Evolutionary conservation across 257 asterid genomes (phyloP), one percentile per base, ranked within the genome.

Genomic region (Schizonepeta tenuifolia): DNA sequence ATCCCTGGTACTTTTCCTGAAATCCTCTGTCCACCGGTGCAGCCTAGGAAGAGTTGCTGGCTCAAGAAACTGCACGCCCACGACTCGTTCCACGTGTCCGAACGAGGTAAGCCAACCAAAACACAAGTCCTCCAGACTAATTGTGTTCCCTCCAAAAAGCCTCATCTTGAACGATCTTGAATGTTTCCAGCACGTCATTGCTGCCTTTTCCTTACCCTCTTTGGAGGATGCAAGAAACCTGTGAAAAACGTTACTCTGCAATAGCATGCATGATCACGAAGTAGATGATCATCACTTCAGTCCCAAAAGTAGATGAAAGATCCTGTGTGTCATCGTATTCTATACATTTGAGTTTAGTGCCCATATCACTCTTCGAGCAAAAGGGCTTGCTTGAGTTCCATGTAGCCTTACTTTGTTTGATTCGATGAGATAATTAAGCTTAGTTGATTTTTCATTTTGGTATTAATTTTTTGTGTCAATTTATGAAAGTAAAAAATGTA

Each of bases 341-440:
- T 2, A 82, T 38, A 3, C 82, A 78, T 67, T 82, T 79, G 8
- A 79, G 65, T 40, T 76, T 6, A 79, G 73, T 40, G 80, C 84
- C 86, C 86, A 79, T 60, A 73, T 76, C 71, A 82, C 82, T 59
- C 67, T 67, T 22, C 26, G 66, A n/a, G 75, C 84, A 43, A n/a
- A 82, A 1, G 80, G 62, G 75, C 84, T 79, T 60, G 76, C 68
- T 78, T 82, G 64, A 57, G 35, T 26, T 2, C 86, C 86, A 14
- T 76, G 20, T 5, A 82, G 63, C 38, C 15, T 70, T 18, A 79
- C 76, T n/a, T 70, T 62, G 9, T 9, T 44, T 55, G 82, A 41
- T 59, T 78, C 59, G 72, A 28, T 76, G 56, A 41, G 67, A 24
- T 72, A 28, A 28, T 3, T 28, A 20, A 36, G 10, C 3, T 62